Conservation (phyloP, 805 yeast genomes). For the Pichia scutulata region DNA sequence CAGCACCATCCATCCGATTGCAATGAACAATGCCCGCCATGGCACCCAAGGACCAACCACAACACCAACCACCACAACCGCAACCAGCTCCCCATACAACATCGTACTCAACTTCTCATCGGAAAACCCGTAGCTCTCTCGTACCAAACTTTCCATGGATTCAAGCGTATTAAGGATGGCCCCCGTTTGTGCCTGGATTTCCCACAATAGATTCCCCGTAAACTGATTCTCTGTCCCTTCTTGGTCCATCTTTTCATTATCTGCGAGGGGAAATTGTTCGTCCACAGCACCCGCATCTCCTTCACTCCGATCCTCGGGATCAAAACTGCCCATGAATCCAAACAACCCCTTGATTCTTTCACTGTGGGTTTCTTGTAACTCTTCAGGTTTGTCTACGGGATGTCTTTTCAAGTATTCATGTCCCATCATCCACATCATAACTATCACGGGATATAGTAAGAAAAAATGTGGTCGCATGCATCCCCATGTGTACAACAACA, state of each 20-base stretch:
- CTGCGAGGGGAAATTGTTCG: not conserved
- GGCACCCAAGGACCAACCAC: not conserved
- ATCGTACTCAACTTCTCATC: not conserved
- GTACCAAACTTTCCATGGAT: not conserved
- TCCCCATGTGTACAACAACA: conserved; percentile 55
- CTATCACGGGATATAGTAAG: conserved; percentile 51
- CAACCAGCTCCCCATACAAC: not conserved
- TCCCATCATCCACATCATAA: conserved; percentile 52
- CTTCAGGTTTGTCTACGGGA: conserved; percentile 33
- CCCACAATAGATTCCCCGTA: not conserved
- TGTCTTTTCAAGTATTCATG: conserved; percentile 68
- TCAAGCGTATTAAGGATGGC: not conserved
- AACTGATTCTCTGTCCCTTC: not conserved
- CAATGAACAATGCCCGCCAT: not conserved
- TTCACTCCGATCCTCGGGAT: too few relatives aligned
- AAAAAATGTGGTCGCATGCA: conserved; percentile 68
- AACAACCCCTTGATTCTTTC: conserved; percentile 1
- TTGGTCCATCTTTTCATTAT: not conserved
- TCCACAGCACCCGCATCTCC: not conserved
- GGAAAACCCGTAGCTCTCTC: not conserved
- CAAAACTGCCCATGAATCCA: not conserved
- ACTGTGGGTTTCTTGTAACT: conserved; percentile 5
- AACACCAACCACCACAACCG: not conserved
- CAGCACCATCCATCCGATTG: not conserved
- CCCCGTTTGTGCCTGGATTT: not conserved